These are phyloP conservation scores for Uronychia binucleata DNA, from an alignment of 73 alveolate genomes.

Conservation along the genomic window DNA sequence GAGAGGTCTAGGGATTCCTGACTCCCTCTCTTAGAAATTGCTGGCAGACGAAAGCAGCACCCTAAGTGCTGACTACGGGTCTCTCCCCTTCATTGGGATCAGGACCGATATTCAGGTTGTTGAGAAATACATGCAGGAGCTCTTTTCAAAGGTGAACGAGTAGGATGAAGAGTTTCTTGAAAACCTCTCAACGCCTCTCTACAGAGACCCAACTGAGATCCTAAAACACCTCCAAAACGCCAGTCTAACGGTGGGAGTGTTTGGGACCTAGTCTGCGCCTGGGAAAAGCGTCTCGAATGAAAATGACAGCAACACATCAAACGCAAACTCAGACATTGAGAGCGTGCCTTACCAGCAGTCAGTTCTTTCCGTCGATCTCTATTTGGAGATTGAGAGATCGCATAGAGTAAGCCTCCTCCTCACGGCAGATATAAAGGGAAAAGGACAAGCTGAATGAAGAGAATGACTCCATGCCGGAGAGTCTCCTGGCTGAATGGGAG, in stretches of 20 bases:
- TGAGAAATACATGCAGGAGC: conserved; percentile 25
- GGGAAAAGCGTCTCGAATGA: not conserved
- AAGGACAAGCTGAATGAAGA: not conserved
- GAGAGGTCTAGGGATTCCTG: not conserved
- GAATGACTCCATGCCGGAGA: not conserved
- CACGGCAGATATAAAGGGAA: not conserved
- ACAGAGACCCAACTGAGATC: conserved; percentile 62
- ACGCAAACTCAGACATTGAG: conserved; percentile 17
- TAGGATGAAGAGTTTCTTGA: conserved; percentile 54
- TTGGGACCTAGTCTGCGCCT: not conserved
- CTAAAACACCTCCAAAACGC: conserved; percentile 32
- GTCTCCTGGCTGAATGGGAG: conserved; percentile 73
- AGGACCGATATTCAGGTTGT: conserved; percentile 31
- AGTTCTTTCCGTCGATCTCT: conserved; percentile 56
- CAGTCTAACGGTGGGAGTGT: not conserved
- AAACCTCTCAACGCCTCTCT: conserved; percentile 52
- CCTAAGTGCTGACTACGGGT: not conserved
- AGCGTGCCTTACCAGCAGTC: conserved; percentile 32
- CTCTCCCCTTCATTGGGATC: conserved; percentile 23
- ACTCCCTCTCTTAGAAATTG: not conserved
- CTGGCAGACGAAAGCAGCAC: not conserved
- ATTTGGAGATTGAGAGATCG: conserved; percentile 53
- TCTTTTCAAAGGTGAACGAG: conserved; percentile 23
- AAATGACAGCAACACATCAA: not conserved
- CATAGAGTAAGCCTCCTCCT: not conserved